Conservation (phyloP, 1,284 basidiomycete genomes). For the Sanguinoderma infundibulare region DNA sequence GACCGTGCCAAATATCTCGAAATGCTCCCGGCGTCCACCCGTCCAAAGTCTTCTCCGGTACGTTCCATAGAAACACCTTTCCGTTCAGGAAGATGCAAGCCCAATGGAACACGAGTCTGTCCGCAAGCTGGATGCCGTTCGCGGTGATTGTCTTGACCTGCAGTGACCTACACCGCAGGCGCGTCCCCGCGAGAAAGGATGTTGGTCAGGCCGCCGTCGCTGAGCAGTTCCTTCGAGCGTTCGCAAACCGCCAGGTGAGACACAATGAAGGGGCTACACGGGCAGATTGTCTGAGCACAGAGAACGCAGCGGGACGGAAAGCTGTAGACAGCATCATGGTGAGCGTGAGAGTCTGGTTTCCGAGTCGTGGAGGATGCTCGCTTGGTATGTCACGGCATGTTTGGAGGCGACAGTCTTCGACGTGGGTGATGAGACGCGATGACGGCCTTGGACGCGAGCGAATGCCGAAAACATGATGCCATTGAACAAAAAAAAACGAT, state of each 20-base stretch:
- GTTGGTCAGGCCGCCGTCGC: constrained; percentile 56
- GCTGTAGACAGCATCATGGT: constrained; percentile 20
- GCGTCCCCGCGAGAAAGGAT: constrained; percentile 72
- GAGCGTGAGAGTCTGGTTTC: not conserved
- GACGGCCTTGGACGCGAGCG: not conserved
- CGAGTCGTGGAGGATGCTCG: too few relatives aligned
- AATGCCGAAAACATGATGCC: not conserved
- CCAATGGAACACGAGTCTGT: constrained; percentile 79
- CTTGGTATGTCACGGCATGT: too few relatives aligned
- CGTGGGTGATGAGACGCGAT: too few relatives aligned
- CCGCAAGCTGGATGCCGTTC: constrained; percentile 66
- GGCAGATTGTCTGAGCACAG: constrained; percentile 12
- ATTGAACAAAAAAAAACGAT: not conserved
- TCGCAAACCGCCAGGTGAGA: constrained; percentile 9
- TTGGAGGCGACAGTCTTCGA: too few relatives aligned
- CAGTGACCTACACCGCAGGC: constrained; percentile 70
- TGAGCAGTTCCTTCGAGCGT: not conserved
- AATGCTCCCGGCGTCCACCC: constrained; percentile 78
- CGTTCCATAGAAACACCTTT: constrained; percentile 90
- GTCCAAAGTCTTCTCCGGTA: constrained; percentile 62
- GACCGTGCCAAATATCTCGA: constrained; percentile 81
- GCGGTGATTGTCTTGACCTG: constrained; percentile 67
- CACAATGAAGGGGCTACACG: not conserved
- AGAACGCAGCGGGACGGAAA: constrained; percentile 16
- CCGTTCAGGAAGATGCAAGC: constrained; percentile 87